Conservation (phyloP, 1,139 yeast species). For the Nakaseomyces sp. region DNA sequence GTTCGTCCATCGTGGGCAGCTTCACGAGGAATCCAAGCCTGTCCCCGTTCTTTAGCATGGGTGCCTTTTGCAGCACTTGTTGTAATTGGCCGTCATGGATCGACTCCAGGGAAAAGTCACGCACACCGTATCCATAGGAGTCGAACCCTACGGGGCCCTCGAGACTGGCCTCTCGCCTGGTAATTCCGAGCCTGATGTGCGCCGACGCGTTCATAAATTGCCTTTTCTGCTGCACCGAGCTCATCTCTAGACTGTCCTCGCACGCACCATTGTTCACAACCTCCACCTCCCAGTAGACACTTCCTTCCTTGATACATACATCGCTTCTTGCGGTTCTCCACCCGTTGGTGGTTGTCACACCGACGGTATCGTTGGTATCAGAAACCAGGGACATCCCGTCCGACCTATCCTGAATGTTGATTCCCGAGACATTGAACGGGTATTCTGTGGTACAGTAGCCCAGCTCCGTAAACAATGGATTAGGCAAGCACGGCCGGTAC, state of each 20-base stretch:
- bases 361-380: conserved; percentile 28
- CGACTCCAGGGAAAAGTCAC: conserved; percentile 74
- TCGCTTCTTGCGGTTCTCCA: conserved; percentile 78
- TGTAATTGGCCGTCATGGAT: conserved; percentile 41
- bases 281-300: conserved; percentile 60
- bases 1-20: conserved; percentile 49
- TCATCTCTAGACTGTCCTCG: conserved; percentile 6
- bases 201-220: conserved; percentile 23
- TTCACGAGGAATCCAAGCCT: conserved; percentile 70
- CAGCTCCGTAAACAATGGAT: conserved; percentile 48
- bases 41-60: conserved; percentile 60
- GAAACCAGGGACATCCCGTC: conserved; percentile 46
- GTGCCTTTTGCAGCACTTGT: conserved; percentile 12
- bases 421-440: conserved; percentile 55
- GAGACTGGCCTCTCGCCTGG: conserved; percentile 75
- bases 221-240: conserved; percentile 13
- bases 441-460: conserved; percentile 69
- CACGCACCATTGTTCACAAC: conserved; percentile 25
- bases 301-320: conserved; percentile 70
- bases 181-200: conserved; percentile 77
- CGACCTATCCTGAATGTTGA: conserved; percentile 67
- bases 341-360: conserved; percentile 50
- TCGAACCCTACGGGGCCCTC: conserved; percentile 97
- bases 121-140: conserved; percentile 83
- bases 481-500: conserved; percentile 71